phyloP scores from a whole-genome alignment of 163 green algal genomes.

The Chlamydomonas reinhardtii region DNA sequence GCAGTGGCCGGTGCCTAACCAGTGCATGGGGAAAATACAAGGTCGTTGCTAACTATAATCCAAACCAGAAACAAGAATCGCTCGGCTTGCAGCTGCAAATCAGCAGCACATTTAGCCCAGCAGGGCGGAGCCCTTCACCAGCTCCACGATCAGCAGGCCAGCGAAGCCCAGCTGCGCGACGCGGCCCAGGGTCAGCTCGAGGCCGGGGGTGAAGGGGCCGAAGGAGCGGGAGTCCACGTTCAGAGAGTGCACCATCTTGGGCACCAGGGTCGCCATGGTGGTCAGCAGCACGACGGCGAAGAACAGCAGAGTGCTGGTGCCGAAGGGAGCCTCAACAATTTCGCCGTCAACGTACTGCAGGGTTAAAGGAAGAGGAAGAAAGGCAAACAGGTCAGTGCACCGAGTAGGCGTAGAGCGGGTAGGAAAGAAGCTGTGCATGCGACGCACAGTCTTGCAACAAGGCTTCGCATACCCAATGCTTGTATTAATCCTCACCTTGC shows the following conservation, averaged over 20 bases:
- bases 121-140: slow-evolving; percentile 45
- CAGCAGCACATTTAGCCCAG: slow-evolving; percentile 23
- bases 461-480: no score
- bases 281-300: slow-evolving; percentile 46
- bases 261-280: slow-evolving; percentile 58
- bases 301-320: slow-evolving; percentile 43
- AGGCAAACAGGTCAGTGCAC: no score
- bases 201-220: slow-evolving; percentile 55
- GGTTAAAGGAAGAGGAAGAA: neutral
- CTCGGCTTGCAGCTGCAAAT: no score
- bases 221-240: slow-evolving; percentile 43
- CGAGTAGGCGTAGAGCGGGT: no score
- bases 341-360: slow-evolving; percentile 41
- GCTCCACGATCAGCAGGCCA: slow-evolving; percentile 48
- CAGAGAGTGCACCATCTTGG: slow-evolving; percentile 39
- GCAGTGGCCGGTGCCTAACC: no score
- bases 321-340: slow-evolving; percentile 48
- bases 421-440: no score
- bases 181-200: slow-evolving; percentile 49
- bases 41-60: no score
- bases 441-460: no score
- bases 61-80: no score
- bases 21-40: no score
- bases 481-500: neutral
- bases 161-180: slow-evolving; percentile 56